phyloP scores from a whole-genome alignment of 2,329 filamentous ascomycete genomes.

The Elsinoe arachidis region DNA sequence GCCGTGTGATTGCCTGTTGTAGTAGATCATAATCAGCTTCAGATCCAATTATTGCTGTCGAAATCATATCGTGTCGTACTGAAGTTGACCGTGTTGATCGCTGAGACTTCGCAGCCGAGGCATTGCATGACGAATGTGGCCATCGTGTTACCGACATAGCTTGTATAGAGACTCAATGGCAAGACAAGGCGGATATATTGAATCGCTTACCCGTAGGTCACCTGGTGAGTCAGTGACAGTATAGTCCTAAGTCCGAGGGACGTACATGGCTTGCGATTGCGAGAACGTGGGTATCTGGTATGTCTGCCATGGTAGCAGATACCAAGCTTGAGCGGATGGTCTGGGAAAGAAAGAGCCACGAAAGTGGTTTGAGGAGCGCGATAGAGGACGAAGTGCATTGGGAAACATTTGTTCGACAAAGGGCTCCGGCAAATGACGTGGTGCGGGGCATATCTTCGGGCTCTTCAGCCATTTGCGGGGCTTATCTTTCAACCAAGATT shows the following conservation, averaged over 20 bases:
- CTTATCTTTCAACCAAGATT: constrained; percentile 3
- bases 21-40: neutral
- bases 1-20: constrained; percentile 82
- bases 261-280: constrained; percentile 93
- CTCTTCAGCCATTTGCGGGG: neutral
- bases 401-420: neutral
- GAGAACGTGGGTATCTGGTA: constrained; percentile 62
- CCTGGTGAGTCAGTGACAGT: constrained; percentile 39
- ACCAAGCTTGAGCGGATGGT: neutral
- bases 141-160: constrained; percentile 97
- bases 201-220: constrained; percentile 61
- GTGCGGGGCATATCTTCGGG: neutral
- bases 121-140: constrained; percentile 91
- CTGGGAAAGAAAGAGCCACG: neutral
- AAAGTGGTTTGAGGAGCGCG: neutral
- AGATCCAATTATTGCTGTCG: neutral
- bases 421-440: constrained; percentile 1
- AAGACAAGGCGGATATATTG: constrained; percentile 5
- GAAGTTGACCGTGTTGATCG: constrained; percentile 94
- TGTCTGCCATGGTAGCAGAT: constrained; percentile 20
- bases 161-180: constrained; percentile 32
- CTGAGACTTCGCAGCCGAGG: constrained; percentile 85
- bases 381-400: neutral
- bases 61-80: constrained; percentile 51
- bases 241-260: constrained; percentile 28